These are phyloP conservation scores for Gypsophila paniculata DNA, from an alignment of 179 eudicot genomes.

Conservation along the genomic window DNA sequence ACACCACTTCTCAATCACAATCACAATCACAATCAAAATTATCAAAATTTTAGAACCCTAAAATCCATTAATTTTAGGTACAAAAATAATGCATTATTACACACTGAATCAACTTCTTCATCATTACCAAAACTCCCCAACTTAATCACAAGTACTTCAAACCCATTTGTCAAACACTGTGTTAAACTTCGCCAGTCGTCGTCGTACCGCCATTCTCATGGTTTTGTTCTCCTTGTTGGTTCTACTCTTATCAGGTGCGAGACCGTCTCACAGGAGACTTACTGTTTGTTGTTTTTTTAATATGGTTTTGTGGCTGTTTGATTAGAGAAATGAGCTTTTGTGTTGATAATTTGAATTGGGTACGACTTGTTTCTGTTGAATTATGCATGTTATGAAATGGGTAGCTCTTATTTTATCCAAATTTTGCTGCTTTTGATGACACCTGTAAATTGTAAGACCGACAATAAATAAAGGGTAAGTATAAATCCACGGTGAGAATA, in stretches of 20 bases:
- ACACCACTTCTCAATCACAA: not conserved
- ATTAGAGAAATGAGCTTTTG: not conserved
- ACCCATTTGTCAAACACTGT: constrained; percentile 88
- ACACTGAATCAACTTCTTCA: not conserved
- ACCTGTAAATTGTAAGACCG: too few species aligned
- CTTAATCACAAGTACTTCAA: constrained; percentile 71
- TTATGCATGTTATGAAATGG: constrained; percentile 2
- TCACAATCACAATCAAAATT: not conserved
- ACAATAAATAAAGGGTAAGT: too few species aligned
- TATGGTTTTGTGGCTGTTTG: not conserved
- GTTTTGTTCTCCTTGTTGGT: constrained; percentile 62
- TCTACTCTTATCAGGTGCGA: constrained; percentile 65
- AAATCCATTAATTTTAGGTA: constrained; percentile 9
- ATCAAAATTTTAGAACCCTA: not conserved
- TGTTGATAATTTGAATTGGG: constrained; percentile 1
- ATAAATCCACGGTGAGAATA: too few species aligned
- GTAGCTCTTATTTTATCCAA: not conserved
- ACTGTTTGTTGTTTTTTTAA: not conserved
- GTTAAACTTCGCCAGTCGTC: constrained; percentile 84
- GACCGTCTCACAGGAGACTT: too few species aligned
- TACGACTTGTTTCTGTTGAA: not conserved
- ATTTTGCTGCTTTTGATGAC: not conserved
- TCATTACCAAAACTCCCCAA: constrained; percentile 13
- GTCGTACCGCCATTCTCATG: constrained; percentile 72
- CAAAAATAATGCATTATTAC: constrained; percentile 15